Evolutionary conservation across 768 basidiomycete species (phyloP), one percentile per base, ranked within the genome.

Genomic region (Pleurotus ostreatus): DNA sequence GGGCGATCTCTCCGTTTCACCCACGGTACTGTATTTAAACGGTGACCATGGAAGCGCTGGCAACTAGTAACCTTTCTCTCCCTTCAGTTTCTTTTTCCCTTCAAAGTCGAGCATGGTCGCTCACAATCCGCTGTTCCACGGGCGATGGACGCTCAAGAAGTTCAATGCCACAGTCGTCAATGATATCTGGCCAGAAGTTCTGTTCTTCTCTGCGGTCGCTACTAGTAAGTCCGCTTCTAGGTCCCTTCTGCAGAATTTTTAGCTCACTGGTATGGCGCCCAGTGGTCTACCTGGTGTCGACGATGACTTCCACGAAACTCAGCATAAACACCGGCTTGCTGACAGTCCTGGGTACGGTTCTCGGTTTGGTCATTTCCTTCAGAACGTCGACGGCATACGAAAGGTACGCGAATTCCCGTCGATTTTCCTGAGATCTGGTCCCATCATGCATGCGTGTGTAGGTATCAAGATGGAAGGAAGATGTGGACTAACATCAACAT

Each of bases 381-480:
- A 74, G 88, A 59, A 88, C 85, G 5, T 85, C 84, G 9, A 85
- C 83, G 38, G 86, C 87, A 1, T 87, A 87, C 64, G 83, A 86
- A 54, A 74, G 85, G 78, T 84, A 61, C 58, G 77, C 64, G 20
- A 30, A 9, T 26, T 7, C 38, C n/a, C 7, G 22, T 49, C n/a
- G 15, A 7, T n/a, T 45, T 4, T 47, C 55, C 8, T 55, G 20
- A 25, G 6, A 25, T 20, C 16, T 23, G 26, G 45, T 16, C 46
- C 15, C 34, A 34, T 25, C 34, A 22, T 5, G 30, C 55, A 37
- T 39, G 40, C 22, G 37, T 22, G 26, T 52, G 37, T 52, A 85
- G 82, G 61, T 86, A 84, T 65, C 81, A 82, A 62, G 83, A 88
- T 65, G 88, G 88, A 4, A 70, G 87, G 22, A 87, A 84, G 63